Evolutionary conservation across 2,329 filamentous ascomycete species (phyloP).

Genomic region (Ophiosphaerella herpotricha): DNA sequence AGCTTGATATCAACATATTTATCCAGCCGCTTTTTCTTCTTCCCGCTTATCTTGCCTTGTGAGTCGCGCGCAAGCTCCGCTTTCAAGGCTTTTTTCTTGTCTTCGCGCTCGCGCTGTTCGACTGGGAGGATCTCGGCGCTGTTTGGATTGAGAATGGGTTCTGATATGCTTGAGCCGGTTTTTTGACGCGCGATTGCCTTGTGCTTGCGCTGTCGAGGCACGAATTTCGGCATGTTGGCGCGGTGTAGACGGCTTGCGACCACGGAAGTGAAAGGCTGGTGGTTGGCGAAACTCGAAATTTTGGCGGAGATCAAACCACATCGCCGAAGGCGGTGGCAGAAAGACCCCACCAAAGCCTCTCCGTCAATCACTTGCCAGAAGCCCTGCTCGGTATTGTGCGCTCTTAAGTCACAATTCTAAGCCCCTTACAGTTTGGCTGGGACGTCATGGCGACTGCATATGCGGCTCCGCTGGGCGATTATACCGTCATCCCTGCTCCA

Average conservation of each 20-base stretch:
- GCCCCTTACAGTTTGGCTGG: too few species aligned
- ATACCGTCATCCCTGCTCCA: slow-evolving; percentile 46
- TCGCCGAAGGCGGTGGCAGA: slow-evolving; percentile 27
- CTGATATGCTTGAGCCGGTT: slow-evolving; percentile 18
- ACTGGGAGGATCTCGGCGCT: slow-evolving; percentile 52
- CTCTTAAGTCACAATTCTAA: neutral
- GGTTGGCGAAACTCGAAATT: slow-evolving; percentile 31
- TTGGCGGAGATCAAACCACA: slow-evolving; percentile 37
- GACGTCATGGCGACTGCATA: neutral
- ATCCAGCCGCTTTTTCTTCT: slow-evolving; percentile 70
- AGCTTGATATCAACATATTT: slow-evolving; percentile 87
- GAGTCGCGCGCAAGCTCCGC: slow-evolving; percentile 59
- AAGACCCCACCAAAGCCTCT: slow-evolving; percentile 12
- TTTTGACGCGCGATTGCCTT: slow-evolving; percentile 68
- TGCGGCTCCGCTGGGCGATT: slow-evolving; percentile 12
- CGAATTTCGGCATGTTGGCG: slow-evolving; percentile 45
- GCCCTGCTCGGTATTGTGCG: neutral
- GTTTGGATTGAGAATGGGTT: slow-evolving; percentile 58
- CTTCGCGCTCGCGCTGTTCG: slow-evolving; percentile 59
- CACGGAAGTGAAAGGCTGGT: neutral
- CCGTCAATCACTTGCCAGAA: neutral
- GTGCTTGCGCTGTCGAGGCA: slow-evolving; percentile 64
- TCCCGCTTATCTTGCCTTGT: slow-evolving; percentile 62
- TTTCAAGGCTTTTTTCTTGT: slow-evolving; percentile 56
- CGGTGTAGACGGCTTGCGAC: slow-evolving; percentile 1